Evolutionary conservation across 805 yeast species (phyloP).

Genomic region (Torulaspora delbrueckii): DNA sequence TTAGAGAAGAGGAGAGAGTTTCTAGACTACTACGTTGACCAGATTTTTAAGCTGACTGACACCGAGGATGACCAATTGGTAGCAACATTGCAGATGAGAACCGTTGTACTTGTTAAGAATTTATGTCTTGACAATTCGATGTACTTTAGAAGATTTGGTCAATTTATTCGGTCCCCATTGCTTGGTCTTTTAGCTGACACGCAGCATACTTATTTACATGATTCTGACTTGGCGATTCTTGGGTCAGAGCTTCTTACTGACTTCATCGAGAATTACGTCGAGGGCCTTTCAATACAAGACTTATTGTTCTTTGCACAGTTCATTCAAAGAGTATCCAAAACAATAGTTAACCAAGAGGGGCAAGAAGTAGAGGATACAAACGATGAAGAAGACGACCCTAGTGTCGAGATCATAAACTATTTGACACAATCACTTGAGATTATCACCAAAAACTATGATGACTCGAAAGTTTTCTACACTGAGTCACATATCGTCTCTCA

Average conservation of each 20-base stretch:
- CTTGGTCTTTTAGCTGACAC: conserved; percentile 11
- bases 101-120: conserved; percentile 29
- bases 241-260: conserved; percentile 26
- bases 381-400: conserved; percentile 23
- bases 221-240: conserved; percentile 14
- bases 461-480: conserved; percentile 12
- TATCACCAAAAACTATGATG: conserved; percentile 15
- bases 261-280: conserved; percentile 12
- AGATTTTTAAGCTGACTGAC: conserved; percentile 15
- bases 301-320: conserved; percentile 13
- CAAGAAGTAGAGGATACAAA: conserved; percentile 10
- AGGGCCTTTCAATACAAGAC: conserved; percentile 9
- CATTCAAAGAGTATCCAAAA: conserved; percentile 12
- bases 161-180: conserved; percentile 17
- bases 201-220: conserved; percentile 15
- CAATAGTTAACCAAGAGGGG: conserved; percentile 8
- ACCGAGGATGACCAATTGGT: conserved; percentile 9
- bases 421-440: conserved; percentile 22
- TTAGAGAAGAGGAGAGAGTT: conserved; percentile 12
- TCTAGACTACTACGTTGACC: conserved; percentile 18
- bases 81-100: conserved; percentile 24
- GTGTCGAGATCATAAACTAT: conserved; percentile 20
- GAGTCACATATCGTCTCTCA: conserved; percentile 1
- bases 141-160: conserved; percentile 16
- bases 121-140: conserved; percentile 24